A percentile compares a stretch with the other conserved stretches of the same genome.
Conservation (phyloP, 2,329 filamentous ascomycete species). For the Aaosphaeria pasadenensis region DNA sequence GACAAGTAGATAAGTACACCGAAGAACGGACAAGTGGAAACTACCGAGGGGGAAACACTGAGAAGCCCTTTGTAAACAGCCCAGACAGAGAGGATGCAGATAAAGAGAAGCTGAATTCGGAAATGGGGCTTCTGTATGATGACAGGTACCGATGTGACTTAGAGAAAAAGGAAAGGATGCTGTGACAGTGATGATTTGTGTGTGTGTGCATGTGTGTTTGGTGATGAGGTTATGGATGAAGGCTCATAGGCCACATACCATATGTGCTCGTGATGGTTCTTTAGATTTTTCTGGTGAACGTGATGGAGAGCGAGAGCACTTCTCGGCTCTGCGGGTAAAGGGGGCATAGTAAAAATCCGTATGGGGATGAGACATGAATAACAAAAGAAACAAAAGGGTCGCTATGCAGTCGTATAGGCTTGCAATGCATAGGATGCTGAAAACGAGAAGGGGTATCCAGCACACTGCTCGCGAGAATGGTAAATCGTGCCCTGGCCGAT, state of each 20-base stretch:
- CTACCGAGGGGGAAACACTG: neutral
- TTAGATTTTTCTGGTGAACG: slow-evolving; percentile 24
- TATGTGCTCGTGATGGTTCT: slow-evolving; percentile 33
- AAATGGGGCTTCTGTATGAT: neutral
- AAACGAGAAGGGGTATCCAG: slow-evolving; percentile 24
- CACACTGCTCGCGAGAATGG: slow-evolving; percentile 19
- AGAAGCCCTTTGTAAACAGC: slow-evolving; percentile 1
- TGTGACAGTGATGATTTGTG: neutral
- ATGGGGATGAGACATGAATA: slow-evolving; percentile 27
- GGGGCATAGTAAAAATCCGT: slow-evolving; percentile 21
- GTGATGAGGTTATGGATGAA: slow-evolving; percentile 13
- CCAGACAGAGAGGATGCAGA: neutral
- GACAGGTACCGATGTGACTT: neutral
- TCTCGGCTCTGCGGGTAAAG: slow-evolving; percentile 23
- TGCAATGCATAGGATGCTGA: slow-evolving; percentile 20
- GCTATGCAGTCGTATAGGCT: slow-evolving; percentile 25
- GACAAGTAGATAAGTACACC: slow-evolving; percentile 21
- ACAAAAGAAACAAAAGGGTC: slow-evolving; percentile 35
- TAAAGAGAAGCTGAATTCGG: neutral
- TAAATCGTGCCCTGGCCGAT: slow-evolving; percentile 18
- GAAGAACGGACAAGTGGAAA: slow-evolving; percentile 4
- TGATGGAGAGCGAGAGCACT: slow-evolving; percentile 16
- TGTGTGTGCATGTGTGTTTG: slow-evolving; percentile 1
- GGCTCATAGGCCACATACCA: slow-evolving; percentile 28
- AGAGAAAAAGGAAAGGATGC: neutral